phyloP scores from a whole-genome alignment of 192 early-diverging fungal species.

The Diversispora epigaea region DNA sequence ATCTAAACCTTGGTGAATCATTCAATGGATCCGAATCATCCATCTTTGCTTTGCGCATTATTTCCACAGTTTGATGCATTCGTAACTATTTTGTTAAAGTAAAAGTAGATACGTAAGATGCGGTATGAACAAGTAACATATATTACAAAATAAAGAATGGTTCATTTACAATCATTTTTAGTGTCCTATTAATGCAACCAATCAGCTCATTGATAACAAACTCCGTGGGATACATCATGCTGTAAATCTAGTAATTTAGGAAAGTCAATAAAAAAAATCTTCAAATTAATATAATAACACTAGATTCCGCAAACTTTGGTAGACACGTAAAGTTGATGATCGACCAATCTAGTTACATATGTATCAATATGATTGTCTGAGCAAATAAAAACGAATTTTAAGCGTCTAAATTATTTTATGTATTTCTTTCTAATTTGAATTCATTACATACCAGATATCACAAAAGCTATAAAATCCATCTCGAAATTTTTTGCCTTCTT shows the following conservation, averaged over 20 bases:
- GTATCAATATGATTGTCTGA: conserved; percentile 5
- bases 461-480: too few species aligned
- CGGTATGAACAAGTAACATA: neutral
- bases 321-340: too few species aligned
- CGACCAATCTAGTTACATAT: conserved; percentile 1
- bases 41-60: neutral
- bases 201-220: too few species aligned
- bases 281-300: too few species aligned
- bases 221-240: too few species aligned
- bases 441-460: neutral
- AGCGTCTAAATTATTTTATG: conserved; percentile 2
- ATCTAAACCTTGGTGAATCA: too few species aligned
- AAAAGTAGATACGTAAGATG: neutral
- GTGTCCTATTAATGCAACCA: conserved; percentile 1
- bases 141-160: neutral
- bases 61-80: conserved; percentile 1
- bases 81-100: neutral
- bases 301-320: conserved; percentile 4
- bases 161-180: conserved; percentile 4
- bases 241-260: too few species aligned
- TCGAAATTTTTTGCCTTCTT: conserved; percentile 1
- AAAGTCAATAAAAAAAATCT: too few species aligned
- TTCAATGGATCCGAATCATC: too few species aligned
- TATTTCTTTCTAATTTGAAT: too few species aligned
- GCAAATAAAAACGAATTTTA: too few species aligned